These are phyloP conservation scores for Elsinoe australis DNA, from an alignment of 2,329 filamentous ascomycete species.

Conservation along the genomic window DNA sequence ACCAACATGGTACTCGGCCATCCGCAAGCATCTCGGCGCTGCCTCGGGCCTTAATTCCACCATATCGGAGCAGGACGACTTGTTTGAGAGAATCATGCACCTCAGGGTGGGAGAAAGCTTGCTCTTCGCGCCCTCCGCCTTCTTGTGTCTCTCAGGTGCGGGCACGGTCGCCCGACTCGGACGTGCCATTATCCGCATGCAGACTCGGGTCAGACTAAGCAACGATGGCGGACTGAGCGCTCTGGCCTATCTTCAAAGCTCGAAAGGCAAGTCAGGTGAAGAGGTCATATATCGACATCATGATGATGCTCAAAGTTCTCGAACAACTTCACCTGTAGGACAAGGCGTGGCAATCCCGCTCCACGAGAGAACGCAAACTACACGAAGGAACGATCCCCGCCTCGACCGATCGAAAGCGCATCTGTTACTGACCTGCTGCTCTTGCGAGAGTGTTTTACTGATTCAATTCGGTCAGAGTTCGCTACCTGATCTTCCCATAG, in stretches of 20 bases:
- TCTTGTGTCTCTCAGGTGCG: conserved; percentile 22
- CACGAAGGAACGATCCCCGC: too few species aligned
- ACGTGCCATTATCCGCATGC: conserved; percentile 23
- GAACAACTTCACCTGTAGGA: too few species aligned
- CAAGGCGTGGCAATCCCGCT: too few species aligned
- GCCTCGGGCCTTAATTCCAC: conserved; percentile 24
- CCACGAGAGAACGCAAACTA: too few species aligned
- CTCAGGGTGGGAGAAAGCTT: conserved; percentile 29
- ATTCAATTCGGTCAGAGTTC: too few species aligned
- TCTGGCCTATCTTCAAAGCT: conserved; percentile 23
- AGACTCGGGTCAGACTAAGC: conserved; percentile 26
- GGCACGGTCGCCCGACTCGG: conserved; percentile 24
- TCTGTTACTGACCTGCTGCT: too few species aligned
- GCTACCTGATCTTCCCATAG: too few species aligned
- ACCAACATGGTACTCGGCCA: conserved; percentile 52
- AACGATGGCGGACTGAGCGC: conserved; percentile 26
- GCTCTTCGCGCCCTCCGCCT: conserved; percentile 28
- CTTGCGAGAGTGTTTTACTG: too few species aligned
- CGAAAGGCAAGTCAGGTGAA: neutral
- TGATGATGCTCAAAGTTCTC: too few species aligned
- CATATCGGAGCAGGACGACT: conserved; percentile 16
- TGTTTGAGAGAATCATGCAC: conserved; percentile 28
- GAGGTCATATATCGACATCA: neutral
- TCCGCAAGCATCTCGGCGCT: conserved; percentile 43
- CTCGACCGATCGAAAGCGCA: too few species aligned